Evolutionary conservation across 371 early-diverging fungal genomes (phyloP), one percentile per base, ranked within the genome.

Genomic region (Fennellomyces sp.): DNA sequence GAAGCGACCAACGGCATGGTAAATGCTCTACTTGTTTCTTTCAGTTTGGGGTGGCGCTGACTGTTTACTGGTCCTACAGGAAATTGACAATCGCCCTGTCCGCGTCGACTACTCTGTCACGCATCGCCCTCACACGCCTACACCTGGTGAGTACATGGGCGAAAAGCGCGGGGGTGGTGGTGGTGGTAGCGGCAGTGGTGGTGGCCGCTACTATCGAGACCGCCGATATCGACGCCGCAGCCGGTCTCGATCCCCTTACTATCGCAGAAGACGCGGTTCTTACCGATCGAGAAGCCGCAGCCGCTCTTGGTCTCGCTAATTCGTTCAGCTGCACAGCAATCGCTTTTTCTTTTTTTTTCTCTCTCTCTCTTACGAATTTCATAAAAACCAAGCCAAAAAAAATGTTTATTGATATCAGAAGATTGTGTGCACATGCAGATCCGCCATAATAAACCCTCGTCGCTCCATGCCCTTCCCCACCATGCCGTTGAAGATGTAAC

Each of bases 61-160:
- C n/a, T n/a, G n/a, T n/a, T n/a, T n/a, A 28, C 4, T 17, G 13
- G 10, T 30, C 1, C 33, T 54, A 11, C 60, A 85, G 85, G 80
- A 75, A 62, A 69, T 90, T 36, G 87, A 92, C 69, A 84, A 83
- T 47, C 83, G 91, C 48, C 68, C 73, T 29, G 89, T 93, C 64
- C 82, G 94, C 54, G 92, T 93, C 29, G 90, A 91, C 76, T 91
- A 67, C 64, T 87, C 88, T 6, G 60, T 88, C 30, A 91, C 90
- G 29, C 77, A 76, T 58, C 70, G 79, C 27, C 72, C 88, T 10
- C 90, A 89, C 58, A 72, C 73, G 6, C 81, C 88, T 26, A 88
- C 88, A 23, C 89, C 88, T 21, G 91, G 91, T 50, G 72, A 71
- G 48, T 89, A 89, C 65, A 83, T 80, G 83, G 88, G 88, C 31